These are phyloP conservation scores for Breviolum minutum DNA, from an alignment of 73 alveolate species.

Conservation along the genomic window DNA sequence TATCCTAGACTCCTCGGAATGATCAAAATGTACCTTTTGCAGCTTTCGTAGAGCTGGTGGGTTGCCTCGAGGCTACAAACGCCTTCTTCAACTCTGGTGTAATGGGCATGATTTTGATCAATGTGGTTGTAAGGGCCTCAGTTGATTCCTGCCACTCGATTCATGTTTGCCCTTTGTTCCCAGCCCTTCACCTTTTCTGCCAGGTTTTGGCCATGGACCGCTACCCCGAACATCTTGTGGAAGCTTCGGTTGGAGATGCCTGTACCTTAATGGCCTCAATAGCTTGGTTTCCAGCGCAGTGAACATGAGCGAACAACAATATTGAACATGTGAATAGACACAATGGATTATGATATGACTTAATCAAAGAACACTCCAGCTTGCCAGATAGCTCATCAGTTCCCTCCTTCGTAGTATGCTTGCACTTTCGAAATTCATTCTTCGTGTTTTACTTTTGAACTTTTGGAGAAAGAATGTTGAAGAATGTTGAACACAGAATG, in stretches of 20 bases:
- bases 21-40: too few species aligned
- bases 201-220: constrained; percentile 79
- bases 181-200: not conserved
- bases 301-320: not conserved
- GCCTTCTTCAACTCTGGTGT: constrained; percentile 44
- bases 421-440: too few species aligned
- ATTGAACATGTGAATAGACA: too few species aligned
- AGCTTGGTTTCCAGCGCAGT: not conserved
- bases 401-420: too few species aligned
- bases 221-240: constrained; percentile 77
- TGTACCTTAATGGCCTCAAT: not conserved
- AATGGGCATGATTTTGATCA: constrained; percentile 68
- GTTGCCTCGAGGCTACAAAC: constrained; percentile 42
- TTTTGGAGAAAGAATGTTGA: too few species aligned
- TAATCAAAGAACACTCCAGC: too few species aligned
- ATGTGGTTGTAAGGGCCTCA: constrained; percentile 20
- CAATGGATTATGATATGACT: too few species aligned
- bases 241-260: constrained; percentile 72
- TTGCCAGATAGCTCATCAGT: too few species aligned
- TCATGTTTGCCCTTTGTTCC: not conserved
- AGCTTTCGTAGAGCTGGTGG: too few species aligned
- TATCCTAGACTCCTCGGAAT: not conserved
- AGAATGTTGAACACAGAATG: too few species aligned
- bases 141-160: not conserved
- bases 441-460: too few species aligned